Conservation (phyloP, 805 yeast species). For the Cyberlindnera sargentensis region DNA sequence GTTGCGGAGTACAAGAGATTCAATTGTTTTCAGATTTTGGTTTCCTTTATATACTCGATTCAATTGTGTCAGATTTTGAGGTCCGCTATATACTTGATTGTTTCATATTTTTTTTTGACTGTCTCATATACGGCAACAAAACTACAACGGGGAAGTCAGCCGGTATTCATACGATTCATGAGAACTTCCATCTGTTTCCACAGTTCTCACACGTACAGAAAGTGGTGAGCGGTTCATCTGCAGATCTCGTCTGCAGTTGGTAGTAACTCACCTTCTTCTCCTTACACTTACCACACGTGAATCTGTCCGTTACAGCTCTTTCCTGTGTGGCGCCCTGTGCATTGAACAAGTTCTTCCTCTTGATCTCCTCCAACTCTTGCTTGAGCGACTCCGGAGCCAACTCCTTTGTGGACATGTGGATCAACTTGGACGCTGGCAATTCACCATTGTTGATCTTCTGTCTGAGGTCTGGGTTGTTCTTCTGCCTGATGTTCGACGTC, state of each 20-base stretch:
- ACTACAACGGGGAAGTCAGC: no score
- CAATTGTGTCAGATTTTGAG: no score
- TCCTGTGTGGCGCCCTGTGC: conserved; percentile 97
- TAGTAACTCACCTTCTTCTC: conserved; percentile 94
- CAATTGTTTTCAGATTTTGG: no score
- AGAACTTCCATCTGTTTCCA: conserved; percentile 97
- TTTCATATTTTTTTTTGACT: no score
- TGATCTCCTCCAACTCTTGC: conserved; percentile 77
- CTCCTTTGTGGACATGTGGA: conserved; percentile 85
- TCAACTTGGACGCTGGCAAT: conserved; percentile 57
- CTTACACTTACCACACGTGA: conserved; percentile 96
- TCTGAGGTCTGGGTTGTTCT: conserved; percentile 82
- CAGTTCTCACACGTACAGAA: conserved; percentile 97
- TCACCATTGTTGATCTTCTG: conserved; percentile 59
- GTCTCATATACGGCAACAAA: no score
- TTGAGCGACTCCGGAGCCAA: conserved; percentile 91
- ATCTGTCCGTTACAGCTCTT: conserved; percentile 93
- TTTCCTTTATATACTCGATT: no score
- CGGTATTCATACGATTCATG: conserved; percentile 29
- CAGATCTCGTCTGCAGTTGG: conserved; percentile 97
- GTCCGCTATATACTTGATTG: no score
- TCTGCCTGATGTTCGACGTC: conserved; percentile 81
- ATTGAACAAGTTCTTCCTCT: conserved; percentile 83
- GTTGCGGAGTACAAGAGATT: neutral
- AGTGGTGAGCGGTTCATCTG: conserved; percentile 97